These are phyloP conservation scores for Starmerella bombi DNA, from an alignment of 805 yeast genomes.

Conservation along the genomic window DNA sequence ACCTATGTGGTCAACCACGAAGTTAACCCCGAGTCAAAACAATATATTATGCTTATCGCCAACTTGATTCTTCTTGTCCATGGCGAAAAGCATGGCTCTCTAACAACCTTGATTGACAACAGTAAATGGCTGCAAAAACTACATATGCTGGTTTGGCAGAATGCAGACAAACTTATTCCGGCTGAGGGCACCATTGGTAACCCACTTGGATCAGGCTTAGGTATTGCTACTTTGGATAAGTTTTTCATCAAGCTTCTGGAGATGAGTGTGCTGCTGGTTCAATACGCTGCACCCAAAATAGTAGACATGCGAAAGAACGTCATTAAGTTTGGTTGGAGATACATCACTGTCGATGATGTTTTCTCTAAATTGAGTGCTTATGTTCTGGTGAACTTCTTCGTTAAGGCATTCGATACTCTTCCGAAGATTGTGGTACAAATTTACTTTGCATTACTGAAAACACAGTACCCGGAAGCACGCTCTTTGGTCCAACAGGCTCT, in stretches of 20 bases:
- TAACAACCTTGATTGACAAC: slow-evolving; percentile 31
- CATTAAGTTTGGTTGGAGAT: slow-evolving; percentile 89
- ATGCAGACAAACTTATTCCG: slow-evolving; percentile 42
- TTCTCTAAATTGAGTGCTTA: slow-evolving; percentile 88
- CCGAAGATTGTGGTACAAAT: slow-evolving; percentile 79
- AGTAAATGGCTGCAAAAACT: slow-evolving; percentile 53
- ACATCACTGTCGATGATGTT: slow-evolving; percentile 75
- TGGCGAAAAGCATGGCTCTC: slow-evolving; percentile 36
- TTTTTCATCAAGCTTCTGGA: slow-evolving; percentile 69
- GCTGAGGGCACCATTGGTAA: slow-evolving; percentile 11
- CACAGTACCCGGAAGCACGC: slow-evolving; percentile 76
- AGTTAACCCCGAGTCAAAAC: slow-evolving; percentile 7
- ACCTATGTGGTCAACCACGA: slow-evolving; percentile 1
- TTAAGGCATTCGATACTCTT: slow-evolving; percentile 78
- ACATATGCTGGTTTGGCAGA: slow-evolving; percentile 58
- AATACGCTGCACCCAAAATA: slow-evolving; percentile 48
- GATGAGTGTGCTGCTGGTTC: slow-evolving; percentile 61
- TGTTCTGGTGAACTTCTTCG: slow-evolving; percentile 73
- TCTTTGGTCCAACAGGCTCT: slow-evolving; percentile 74
- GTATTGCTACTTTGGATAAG: slow-evolving; percentile 40
- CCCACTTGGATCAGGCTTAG: slow-evolving; percentile 14
- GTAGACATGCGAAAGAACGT: slow-evolving; percentile 63
- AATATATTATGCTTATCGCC: slow-evolving; percentile 30
- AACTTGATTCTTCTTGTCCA: slow-evolving; percentile 56
- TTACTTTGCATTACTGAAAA: slow-evolving; percentile 74